These are phyloP conservation scores for Diatrype stigma DNA, from an alignment of 2,329 filamentous ascomycete genomes.

Conservation along the genomic window DNA sequence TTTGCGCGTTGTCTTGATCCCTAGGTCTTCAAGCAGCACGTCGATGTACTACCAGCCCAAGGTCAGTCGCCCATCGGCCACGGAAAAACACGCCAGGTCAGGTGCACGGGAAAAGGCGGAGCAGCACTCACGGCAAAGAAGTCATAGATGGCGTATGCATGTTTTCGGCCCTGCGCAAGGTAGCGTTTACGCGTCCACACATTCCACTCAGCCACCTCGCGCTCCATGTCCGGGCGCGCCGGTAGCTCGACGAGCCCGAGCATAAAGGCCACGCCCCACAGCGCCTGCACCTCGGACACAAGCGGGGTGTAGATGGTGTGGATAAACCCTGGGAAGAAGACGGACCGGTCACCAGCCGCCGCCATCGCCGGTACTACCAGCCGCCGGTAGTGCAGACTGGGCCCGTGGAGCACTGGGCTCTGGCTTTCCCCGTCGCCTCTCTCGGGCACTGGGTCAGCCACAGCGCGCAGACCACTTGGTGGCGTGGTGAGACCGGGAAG, in stretches of 20 bases:
- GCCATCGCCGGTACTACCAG: constrained; percentile 21
- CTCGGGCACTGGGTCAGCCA: too few relatives aligned
- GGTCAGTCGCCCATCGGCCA: too few relatives aligned
- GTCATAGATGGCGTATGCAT: constrained; percentile 28
- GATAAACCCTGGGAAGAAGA: constrained; percentile 29
- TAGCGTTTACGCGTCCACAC: constrained; percentile 31
- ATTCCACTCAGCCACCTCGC: constrained; percentile 27
- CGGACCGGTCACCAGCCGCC: constrained; percentile 25
- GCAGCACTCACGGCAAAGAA: constrained; percentile 23
- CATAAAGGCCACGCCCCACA: constrained; percentile 28
- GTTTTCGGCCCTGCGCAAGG: constrained; percentile 23
- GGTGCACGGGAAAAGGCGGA: not conserved
- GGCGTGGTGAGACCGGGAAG: constrained; percentile 13
- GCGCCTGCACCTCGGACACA: constrained; percentile 24
- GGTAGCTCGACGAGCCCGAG: constrained; percentile 21
- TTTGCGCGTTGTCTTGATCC: constrained; percentile 11
- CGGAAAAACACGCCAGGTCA: not conserved
- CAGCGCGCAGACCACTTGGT: constrained; percentile 9
- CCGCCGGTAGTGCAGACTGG: constrained; percentile 20
- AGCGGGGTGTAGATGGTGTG: constrained; percentile 25
- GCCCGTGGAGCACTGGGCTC: constrained; percentile 13
- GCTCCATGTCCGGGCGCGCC: constrained; percentile 20
- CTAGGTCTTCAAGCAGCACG: constrained; percentile 11
- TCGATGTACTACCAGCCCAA: constrained; percentile 22
- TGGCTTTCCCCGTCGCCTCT: too few relatives aligned